phyloP scores from a whole-genome alignment of 768 basidiomycete genomes.

The Psilocybe cubensis region DNA sequence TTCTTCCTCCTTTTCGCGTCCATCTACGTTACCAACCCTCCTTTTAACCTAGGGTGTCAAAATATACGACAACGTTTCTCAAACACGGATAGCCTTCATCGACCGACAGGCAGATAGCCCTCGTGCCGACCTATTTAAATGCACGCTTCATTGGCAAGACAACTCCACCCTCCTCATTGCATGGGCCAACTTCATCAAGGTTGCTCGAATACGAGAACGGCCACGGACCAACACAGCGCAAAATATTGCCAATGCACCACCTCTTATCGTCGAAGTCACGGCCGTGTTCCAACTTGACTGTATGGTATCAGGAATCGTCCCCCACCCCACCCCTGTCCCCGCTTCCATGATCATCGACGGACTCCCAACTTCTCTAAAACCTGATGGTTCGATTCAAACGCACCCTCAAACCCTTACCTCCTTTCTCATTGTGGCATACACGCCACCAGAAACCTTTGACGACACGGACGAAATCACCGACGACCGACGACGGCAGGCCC shows the following conservation, averaged over 20 bases:
- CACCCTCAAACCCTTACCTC: constrained; percentile 51
- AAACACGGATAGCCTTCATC: constrained; percentile 82
- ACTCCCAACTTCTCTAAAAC: constrained; percentile 18
- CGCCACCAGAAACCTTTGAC: constrained; percentile 70
- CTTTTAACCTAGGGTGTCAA: constrained; percentile 74
- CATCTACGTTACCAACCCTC: not conserved
- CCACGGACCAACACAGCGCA: constrained; percentile 48
- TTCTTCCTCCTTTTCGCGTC: not conserved
- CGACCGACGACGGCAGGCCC: constrained; percentile 73
- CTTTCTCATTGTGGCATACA: constrained; percentile 88
- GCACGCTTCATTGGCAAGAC: constrained; percentile 90
- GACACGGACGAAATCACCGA: constrained; percentile 69
- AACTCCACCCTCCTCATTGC: constrained; percentile 87
- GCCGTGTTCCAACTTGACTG: constrained; percentile 93
- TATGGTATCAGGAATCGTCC: constrained; percentile 91
- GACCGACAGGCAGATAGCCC: constrained; percentile 84
- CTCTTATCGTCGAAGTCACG: constrained; percentile 83
- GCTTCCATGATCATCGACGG: constrained; percentile 14
- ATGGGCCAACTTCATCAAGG: constrained; percentile 94
- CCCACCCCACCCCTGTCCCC: constrained; percentile 58
- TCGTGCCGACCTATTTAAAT: constrained; percentile 94
- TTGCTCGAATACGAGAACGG: constrained; percentile 77
- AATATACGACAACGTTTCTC: constrained; percentile 83
- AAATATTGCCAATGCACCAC: constrained; percentile 50
- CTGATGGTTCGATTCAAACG: constrained; percentile 15